Evolutionary conservation across 768 basidiomycete species (phyloP).

Genomic region (Xerocomus spinulosus): DNA sequence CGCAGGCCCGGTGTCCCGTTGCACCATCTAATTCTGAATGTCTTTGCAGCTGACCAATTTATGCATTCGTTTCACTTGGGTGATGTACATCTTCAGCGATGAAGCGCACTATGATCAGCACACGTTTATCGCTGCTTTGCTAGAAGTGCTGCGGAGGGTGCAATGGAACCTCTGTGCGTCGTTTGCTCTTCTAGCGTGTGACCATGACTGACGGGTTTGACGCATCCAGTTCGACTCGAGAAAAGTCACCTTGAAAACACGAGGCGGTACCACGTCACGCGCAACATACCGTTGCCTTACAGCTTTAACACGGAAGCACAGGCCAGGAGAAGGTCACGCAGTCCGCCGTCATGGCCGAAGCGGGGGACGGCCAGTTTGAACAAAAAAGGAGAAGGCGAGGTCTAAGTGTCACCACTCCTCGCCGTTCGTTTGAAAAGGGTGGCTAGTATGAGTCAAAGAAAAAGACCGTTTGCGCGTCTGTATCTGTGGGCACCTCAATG

Average conservation of each 20-base stretch:
- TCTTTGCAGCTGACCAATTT: constrained; percentile 57
- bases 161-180: constrained; percentile 87
- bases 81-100: constrained; percentile 62
- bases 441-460: too few relatives aligned
- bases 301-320: constrained; percentile 43
- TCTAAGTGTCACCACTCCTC: not conserved
- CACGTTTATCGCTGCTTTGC: constrained; percentile 59
- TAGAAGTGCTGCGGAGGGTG: constrained; percentile 74
- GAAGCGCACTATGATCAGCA: constrained; percentile 51
- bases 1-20: too few relatives aligned
- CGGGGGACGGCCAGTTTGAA: constrained; percentile 15
- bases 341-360: constrained; percentile 22
- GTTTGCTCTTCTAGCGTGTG: constrained; percentile 6
- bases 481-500: too few relatives aligned
- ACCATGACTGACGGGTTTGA: not conserved
- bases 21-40: not conserved
- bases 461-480: too few relatives aligned
- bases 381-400: not conserved
- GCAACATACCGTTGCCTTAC: constrained; percentile 82
- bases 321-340: constrained; percentile 29
- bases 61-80: constrained; percentile 74
- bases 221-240: constrained; percentile 65
- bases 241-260: constrained; percentile 90
- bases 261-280: constrained; percentile 85
- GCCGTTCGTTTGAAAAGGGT: too few relatives aligned